Base-by-base conservation (phyloP, 805 yeast genomes). In the Candida railenensis region DNA sequence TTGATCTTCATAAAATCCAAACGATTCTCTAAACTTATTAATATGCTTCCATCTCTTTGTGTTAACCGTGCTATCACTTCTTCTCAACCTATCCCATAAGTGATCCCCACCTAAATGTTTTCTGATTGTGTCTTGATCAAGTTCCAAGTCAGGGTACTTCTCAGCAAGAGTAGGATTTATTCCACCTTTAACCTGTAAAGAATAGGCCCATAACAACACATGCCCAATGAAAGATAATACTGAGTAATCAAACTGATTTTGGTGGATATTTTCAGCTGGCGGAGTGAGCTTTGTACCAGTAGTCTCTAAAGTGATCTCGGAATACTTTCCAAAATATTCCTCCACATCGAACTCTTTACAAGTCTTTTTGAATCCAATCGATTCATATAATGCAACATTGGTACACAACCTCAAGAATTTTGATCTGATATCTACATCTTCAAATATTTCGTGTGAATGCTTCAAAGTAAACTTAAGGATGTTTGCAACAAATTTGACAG, bases 1-100 rank as follows among this genome's bases (percentile, higher is more conserved):
- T 53, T 70, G 73, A 43, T 71, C 69, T 43, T 63, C 71, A 53
- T 70, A 74, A 40, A 55, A 67, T 4, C 69, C 60, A 45, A 69
- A 71, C 12, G 58, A 48, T 40, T 59, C 64, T 48, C 74, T 59
- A 49, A 65, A 67, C 47, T 68, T 69, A 38, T 63, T 62, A 15
- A 71, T 57, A 45, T 69, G 74, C 48, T 71, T 71, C 76, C 76
- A 71, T 44, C 76, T 58, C 47, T 69, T 69, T 42, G 67, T 56
- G 47, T 67, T 69, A 53, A 70, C 68, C 4, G 59, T 47, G n/a
- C 58, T 53, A 25, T 56, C 49, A 40, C 62, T 63, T 43, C 67
- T 61, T 37, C 59, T 57, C 39, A 70, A 54, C 20, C 66, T 59
- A 52, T 69, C 74, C 76, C 76, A 70, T 38, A 70, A 60, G 51